phyloP scores from a whole-genome alignment of 2,329 filamentous ascomycete genomes.

The Colletotrichum gloeosporioides region DNA sequence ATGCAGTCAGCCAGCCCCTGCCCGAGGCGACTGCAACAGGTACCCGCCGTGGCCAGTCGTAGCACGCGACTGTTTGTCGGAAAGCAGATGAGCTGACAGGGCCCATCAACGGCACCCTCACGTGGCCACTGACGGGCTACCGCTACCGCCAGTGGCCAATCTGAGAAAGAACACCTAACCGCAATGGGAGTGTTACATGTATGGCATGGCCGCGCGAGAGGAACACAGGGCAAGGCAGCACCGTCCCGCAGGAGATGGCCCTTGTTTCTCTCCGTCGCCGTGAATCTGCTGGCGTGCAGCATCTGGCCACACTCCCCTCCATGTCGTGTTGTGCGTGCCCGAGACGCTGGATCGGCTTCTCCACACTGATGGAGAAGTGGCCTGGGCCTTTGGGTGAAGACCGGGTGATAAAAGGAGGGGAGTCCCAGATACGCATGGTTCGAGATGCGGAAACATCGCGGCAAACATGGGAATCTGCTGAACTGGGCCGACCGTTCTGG shows the following conservation, averaged over 20 bases:
- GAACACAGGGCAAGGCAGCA: neutral
- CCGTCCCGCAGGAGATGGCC: neutral
- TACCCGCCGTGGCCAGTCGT: neutral
- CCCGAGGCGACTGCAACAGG: neutral
- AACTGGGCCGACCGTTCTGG: neutral
- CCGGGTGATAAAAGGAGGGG: too few species aligned
- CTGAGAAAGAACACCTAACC: neutral
- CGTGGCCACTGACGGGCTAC: neutral
- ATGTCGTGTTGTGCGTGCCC: neutral
- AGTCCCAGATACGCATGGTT: neutral
- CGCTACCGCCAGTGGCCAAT: neutral
- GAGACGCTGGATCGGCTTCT: neutral
- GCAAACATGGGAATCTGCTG: neutral
- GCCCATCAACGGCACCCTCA: neutral
- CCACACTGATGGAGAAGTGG: neutral
- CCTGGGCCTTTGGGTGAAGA: neutral
- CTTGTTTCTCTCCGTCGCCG: neutral
- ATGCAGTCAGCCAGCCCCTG: neutral
- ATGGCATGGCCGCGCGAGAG: neutral
- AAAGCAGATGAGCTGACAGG: neutral
- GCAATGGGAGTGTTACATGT: too few species aligned
- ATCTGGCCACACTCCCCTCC: constrained; percentile 2
- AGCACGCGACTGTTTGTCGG: neutral
- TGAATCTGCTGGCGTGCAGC: neutral
- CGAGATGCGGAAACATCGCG: neutral